These are phyloP conservation scores for Annulohypoxylon stygium DNA, from an alignment of 495 filamentous ascomycete species.

Conservation along the genomic window DNA sequence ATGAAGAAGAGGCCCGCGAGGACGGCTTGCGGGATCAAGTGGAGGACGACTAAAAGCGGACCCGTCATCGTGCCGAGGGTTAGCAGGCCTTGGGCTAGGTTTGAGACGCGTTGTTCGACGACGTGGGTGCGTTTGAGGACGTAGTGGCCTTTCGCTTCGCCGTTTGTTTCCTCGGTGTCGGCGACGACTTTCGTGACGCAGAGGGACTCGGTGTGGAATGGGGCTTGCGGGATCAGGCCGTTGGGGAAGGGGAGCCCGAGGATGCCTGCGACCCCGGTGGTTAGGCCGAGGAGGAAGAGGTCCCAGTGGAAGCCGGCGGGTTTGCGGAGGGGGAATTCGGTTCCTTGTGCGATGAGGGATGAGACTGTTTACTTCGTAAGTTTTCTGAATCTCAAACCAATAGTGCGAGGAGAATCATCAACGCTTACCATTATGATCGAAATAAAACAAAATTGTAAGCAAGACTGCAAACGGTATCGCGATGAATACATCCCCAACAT, in stretches of 20 bases:
- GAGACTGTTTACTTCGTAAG: constrained; percentile 67
- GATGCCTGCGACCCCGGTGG: constrained; percentile 85
- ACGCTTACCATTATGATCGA: constrained; percentile 84
- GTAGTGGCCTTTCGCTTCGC: constrained; percentile 61
- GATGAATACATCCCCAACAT: constrained; percentile 80
- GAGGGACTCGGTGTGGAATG: constrained; percentile 89
- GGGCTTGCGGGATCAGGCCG: constrained; percentile 92
- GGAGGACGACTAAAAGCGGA: constrained; percentile 83
- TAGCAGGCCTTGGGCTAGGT: constrained; percentile 85
- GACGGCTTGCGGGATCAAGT: constrained; percentile 88
- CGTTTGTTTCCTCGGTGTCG: constrained; percentile 69
- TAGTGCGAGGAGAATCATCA: background rate
- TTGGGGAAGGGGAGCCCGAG: constrained; percentile 93
- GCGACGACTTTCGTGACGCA: constrained; percentile 77
- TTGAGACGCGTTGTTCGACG: constrained; percentile 91
- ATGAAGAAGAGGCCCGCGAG: constrained; percentile 94
- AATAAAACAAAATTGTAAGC: constrained; percentile 90
- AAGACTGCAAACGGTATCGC: constrained; percentile 90
- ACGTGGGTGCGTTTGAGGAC: constrained; percentile 76
- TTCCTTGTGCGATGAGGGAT: constrained; percentile 90
- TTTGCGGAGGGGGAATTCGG: constrained; percentile 90
- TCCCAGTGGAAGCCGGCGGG: constrained; percentile 98
- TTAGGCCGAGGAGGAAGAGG: constrained; percentile 89
- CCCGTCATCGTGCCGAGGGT: constrained; percentile 90
- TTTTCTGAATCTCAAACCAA: background rate